Base-by-base conservation (phyloP, 2,329 filamentous ascomycete species). In the Stemphylium vesicarium region DNA sequence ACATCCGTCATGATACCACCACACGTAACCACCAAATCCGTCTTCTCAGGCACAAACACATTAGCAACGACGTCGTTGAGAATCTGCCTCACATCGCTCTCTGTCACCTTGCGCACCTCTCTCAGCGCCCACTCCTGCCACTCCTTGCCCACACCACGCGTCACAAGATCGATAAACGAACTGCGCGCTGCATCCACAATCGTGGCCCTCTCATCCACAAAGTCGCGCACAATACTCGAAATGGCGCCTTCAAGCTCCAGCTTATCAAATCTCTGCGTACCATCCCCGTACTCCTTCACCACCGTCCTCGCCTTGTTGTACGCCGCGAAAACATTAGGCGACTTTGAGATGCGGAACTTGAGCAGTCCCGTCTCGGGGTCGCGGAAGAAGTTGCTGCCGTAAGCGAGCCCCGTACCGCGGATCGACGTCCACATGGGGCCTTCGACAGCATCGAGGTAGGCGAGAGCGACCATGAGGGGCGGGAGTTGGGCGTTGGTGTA, bases 381-480 rank as follows among this genome's bases (percentile, higher is more conserved):
- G 40, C 90, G 88, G 39, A 83, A 83, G 70, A 98, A 96, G 66
- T 84, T 86, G 0, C 90, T 88, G 48, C 93, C 93, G 71, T 99
- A 99, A 0, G 95, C 95, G 47, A 98, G 87, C 39, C 95, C 95
- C 38, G 91, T 95, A 51, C 95, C 95, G 41, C 95, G 91, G 43
- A 98, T 90, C 0, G 92, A 91, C 60, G 89, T 89, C 94, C 95
- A 98, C 29, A 99, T 85, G 0, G 95, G 95, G 0, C 95, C 95
- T 76, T 99, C 95, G 15, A 96, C 90, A 0, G 92, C 88, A 71
- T 97, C 93, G 57, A 99, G 88, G 72, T 97, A 98, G 16, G 92
- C 88, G 44, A 92, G 86, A 0, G 94, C 92, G 7, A 99, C 93
- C 74, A 96, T 85, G 46, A 96, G 83, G 2, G 93, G 88, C 0